phyloP scores from a whole-genome alignment of 169 alveolate genomes.

The Babesia divergens region DNA sequence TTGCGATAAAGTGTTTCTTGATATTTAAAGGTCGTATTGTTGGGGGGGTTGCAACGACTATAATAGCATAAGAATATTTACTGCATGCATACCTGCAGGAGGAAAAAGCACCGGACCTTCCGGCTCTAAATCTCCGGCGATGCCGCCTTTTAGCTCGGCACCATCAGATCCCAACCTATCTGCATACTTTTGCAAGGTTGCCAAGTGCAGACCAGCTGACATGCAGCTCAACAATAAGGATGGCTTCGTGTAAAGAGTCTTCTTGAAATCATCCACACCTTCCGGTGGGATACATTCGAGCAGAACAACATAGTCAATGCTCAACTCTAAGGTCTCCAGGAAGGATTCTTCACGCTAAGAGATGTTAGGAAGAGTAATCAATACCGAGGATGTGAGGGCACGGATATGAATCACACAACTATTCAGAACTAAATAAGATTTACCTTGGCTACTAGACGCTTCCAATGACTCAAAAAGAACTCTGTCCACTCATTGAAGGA shows the following conservation, averaged over 20 bases:
- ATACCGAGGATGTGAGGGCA: too few species aligned
- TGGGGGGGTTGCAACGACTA: not conserved
- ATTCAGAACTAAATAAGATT: not conserved
- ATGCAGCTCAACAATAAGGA: conserved; percentile 12
- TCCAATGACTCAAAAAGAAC: conserved; percentile 24
- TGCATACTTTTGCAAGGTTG: not conserved
- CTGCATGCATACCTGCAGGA: not conserved
- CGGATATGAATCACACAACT: too few species aligned
- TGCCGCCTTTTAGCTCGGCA: not conserved
- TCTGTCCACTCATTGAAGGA: conserved; percentile 1
- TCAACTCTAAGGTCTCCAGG: conserved; percentile 15
- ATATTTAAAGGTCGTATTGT: not conserved
- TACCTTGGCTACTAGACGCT: conserved; percentile 4
- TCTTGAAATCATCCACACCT: conserved; percentile 26
- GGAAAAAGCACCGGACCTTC: not conserved
- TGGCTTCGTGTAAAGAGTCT: conserved; percentile 27
- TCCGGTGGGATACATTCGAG: conserved; percentile 13
- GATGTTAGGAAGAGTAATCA: not conserved
- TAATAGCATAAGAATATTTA: too few species aligned
- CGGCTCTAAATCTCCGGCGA: not conserved
- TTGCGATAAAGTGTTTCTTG: not conserved
- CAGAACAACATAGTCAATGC: conserved; percentile 13
- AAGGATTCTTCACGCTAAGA: conserved; percentile 11
- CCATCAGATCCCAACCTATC: not conserved
- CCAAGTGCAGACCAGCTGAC: conserved; percentile 36